Conservation (phyloP, 495 filamentous ascomycete species). For the Neurospora africana region DNA sequence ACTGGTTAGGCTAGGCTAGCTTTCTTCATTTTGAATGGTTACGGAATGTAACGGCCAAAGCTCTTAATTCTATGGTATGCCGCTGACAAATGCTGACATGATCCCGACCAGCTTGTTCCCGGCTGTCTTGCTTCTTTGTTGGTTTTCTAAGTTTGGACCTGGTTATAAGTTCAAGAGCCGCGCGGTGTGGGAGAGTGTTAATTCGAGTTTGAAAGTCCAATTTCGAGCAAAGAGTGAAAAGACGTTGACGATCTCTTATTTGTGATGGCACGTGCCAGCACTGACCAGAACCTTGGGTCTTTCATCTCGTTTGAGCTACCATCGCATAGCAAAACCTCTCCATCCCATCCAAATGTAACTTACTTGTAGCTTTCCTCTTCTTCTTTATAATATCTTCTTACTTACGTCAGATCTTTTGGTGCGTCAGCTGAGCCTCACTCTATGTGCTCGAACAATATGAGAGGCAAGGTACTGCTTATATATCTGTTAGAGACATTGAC, state of each 20-base stretch:
- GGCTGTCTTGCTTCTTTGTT: background rate
- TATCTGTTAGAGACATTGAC: too few species aligned
- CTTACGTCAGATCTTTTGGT: too few species aligned
- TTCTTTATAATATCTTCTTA: background rate
- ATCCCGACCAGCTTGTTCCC: background rate
- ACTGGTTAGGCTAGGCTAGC: background rate
- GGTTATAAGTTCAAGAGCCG: too few species aligned
- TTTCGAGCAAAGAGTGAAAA: background rate
- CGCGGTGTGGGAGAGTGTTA: too few species aligned
- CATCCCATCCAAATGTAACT: background rate
- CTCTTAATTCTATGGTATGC: background rate
- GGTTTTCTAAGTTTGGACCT: background rate
- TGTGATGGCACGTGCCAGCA: background rate
- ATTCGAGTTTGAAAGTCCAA: too few species aligned
- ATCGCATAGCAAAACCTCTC: background rate
- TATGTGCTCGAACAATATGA: too few species aligned
- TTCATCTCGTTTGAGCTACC: background rate
- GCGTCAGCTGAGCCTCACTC: too few species aligned
- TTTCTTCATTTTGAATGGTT: background rate
- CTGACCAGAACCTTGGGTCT: background rate
- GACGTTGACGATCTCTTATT: background rate
- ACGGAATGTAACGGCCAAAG: background rate
- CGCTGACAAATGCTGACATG: background rate
- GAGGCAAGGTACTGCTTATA: too few species aligned
- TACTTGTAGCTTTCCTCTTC: background rate